Conservation (phyloP, 306 rosid species). For the Delonix regia region DNA sequence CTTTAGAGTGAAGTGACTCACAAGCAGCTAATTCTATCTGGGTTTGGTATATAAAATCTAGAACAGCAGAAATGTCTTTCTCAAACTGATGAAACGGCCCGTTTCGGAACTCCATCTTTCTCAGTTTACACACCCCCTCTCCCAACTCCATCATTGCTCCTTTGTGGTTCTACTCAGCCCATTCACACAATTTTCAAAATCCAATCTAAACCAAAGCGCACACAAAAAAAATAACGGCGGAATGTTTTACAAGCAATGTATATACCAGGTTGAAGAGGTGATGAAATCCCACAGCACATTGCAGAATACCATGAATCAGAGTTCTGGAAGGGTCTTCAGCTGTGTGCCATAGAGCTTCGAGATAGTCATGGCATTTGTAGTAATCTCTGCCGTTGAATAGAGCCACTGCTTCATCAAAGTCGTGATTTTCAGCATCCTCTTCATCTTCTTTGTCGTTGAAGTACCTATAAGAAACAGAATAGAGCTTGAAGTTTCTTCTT, state of each 20-base stretch:
- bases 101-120: conserved; percentile 73
- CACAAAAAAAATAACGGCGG: not conserved
- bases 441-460: conserved; percentile 30
- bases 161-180: conserved; percentile 67
- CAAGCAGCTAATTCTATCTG: conserved; percentile 96
- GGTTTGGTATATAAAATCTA: conserved; percentile 81
- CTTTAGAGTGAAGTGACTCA: conserved; percentile 46
- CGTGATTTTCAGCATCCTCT: conserved; percentile 29
- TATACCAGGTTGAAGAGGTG: conserved; percentile 84
- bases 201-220: not conserved
- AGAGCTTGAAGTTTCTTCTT: conserved; percentile 14
- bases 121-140: conserved; percentile 81
- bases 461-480: conserved; percentile 27
- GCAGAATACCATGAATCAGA: conserved; percentile 82
- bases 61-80: conserved; percentile 72
- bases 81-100: conserved; percentile 82
- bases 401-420: conserved; percentile 61
- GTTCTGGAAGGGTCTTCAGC: conserved; percentile 88
- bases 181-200: conserved; percentile 2
- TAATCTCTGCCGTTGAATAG: conserved; percentile 67
- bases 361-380: conserved; percentile 86
- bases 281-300: conserved; percentile 91
- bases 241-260: not conserved
- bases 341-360: conserved; percentile 73
- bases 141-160: conserved; percentile 99